Base-by-base conservation (phyloP, 148 eudicot species). In the Mesembryanthemum crystallinum region DNA sequence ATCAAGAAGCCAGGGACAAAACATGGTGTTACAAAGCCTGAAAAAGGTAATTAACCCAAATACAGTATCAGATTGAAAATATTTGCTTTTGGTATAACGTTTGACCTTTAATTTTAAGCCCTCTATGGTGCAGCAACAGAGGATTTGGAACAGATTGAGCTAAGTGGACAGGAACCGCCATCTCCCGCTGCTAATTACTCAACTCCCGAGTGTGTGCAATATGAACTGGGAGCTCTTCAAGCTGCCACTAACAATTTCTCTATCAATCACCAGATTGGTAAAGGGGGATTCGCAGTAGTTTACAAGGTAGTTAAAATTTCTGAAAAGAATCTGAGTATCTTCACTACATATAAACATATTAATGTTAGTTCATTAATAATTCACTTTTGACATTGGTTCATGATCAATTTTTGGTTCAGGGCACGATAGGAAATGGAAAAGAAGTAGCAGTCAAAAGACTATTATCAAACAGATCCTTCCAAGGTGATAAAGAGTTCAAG, bases 201-300 rank as follows among this genome's bases (percentile, higher is more conserved):
- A 3, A 64, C 67, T 14, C n/a, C 39, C 23, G 67, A 64, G 42
- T 64, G 39, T 32, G 14, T 64, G 23, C 67, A 64, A 23, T 64
- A 64, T 32, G 42, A 32, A 4, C 30, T 64, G 21, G 67, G 8
- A 32, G 42, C 42, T 30, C 67, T 64, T 29, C 14, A 64, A 21
- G 67, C 24, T 3, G 67, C 67, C 23, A 30, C 67, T 17, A 64
- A 64, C 67, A 32, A 64, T 20, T 64, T 64, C 42, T 64, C 67
- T 18, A 35, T 17, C 6, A n/a, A 64, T 3, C 21, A 64, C 23
- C 29, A 9, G 39, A 64, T 64, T 64, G 33, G 67, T 30, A 11
- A 29, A 64, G 42, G 39, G 17, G 67, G 67, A 32, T 32, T 64
- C 30, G 67, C 39, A 12, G 37, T 32, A 4, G 67, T 64, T 17